phyloP scores from a whole-genome alignment of 495 filamentous ascomycete genomes.

The Opeltia flavorubescens region DNA sequence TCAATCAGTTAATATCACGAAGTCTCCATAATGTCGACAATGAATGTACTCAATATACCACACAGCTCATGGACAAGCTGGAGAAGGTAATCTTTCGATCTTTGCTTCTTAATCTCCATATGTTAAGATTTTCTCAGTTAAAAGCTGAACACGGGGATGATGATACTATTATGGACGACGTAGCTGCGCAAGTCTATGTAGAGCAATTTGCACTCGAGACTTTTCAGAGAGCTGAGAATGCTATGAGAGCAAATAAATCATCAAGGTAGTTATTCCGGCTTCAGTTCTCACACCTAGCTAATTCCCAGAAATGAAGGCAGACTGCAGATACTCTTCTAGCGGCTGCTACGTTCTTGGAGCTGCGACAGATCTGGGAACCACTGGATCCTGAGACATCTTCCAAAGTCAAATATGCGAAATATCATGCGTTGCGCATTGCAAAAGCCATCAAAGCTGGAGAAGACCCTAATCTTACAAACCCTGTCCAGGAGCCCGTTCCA shows the following conservation, averaged over 20 bases:
- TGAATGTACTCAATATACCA: slow-evolving; percentile 66
- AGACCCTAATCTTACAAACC: slow-evolving; percentile 86
- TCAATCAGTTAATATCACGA: slow-evolving; percentile 76
- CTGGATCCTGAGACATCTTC: slow-evolving; percentile 62
- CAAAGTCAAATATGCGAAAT: slow-evolving; percentile 93
- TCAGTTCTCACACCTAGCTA: neutral
- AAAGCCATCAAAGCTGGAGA: slow-evolving; percentile 84
- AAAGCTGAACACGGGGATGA: slow-evolving; percentile 48
- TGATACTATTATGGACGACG: slow-evolving; percentile 69
- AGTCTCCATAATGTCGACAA: slow-evolving; percentile 61
- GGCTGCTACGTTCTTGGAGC: slow-evolving; percentile 79
- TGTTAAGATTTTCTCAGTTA: slow-evolving; percentile 30
- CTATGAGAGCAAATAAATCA: slow-evolving; percentile 69
- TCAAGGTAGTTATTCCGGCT: slow-evolving; percentile 46
- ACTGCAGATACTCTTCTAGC: slow-evolving; percentile 89
- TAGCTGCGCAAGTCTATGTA: slow-evolving; percentile 76
- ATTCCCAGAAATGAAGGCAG: slow-evolving; percentile 38
- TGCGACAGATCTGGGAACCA: slow-evolving; percentile 69
- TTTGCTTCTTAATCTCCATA: neutral
- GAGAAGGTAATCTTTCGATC: slow-evolving; percentile 45
- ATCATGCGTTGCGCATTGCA: slow-evolving; percentile 78
- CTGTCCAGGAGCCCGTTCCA: slow-evolving; percentile 35
- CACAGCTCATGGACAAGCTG: slow-evolving; percentile 76
- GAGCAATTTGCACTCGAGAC: slow-evolving; percentile 87
- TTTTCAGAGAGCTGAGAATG: slow-evolving; percentile 67